These are phyloP conservation scores for Actinomortierella ambigua DNA, from an alignment of 371 early-diverging fungal genomes.

Conservation along the genomic window DNA sequence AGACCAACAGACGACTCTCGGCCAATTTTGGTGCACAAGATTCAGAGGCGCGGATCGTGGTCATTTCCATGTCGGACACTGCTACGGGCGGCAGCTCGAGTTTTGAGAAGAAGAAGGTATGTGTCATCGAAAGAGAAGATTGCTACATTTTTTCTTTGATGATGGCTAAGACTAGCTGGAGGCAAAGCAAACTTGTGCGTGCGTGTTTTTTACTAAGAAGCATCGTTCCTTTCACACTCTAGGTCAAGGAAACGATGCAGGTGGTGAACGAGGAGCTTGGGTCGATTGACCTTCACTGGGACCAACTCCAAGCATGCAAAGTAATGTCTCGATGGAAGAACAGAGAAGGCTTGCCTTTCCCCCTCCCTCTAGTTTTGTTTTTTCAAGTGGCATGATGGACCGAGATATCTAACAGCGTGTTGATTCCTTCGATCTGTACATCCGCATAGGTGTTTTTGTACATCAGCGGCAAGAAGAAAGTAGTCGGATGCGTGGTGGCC, in stretches of 20 bases:
- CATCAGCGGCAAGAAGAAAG: slow-evolving; percentile 47
- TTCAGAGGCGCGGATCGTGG: slow-evolving; percentile 17
- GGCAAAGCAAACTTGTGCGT: neutral
- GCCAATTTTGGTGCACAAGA: no score
- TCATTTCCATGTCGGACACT: slow-evolving; percentile 31
- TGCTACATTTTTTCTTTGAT: neutral
- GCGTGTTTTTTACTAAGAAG: neutral
- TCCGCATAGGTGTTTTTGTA: slow-evolving; percentile 50
- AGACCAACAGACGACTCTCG: no score
- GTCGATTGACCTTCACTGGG: slow-evolving; percentile 39
- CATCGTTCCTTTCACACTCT: neutral
- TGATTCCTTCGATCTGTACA: no score
- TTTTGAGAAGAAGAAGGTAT: slow-evolving; percentile 40
- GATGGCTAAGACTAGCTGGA: no score
- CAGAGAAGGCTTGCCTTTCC: no score
- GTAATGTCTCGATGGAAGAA: no score
- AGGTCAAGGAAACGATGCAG: slow-evolving; percentile 37
- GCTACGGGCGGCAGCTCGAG: slow-evolving; percentile 8
- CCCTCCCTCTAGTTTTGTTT: no score
- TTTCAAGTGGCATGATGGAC: no score
- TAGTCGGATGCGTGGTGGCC: slow-evolving; percentile 56
- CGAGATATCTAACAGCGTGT: no score
- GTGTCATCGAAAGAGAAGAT: no score
- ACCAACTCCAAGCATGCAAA: slow-evolving; percentile 30
- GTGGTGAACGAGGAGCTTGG: slow-evolving; percentile 33